Conservation (phyloP, 2,329 filamentous ascomycete genomes). For the Pseudogymnoascus sp. region DNA sequence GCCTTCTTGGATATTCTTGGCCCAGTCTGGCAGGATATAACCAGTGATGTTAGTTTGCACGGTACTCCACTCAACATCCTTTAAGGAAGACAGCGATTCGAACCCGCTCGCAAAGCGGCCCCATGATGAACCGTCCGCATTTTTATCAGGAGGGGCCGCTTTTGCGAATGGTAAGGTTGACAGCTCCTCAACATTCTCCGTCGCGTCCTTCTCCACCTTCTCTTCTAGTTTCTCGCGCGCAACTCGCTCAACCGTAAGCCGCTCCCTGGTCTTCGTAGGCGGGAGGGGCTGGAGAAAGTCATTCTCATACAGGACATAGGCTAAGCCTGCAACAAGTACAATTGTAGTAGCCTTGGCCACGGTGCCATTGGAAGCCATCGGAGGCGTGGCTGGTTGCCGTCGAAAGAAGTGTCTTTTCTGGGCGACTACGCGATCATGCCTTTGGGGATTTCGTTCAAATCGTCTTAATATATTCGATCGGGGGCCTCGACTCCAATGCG, state of each 20-base stretch:
- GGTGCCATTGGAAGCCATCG: slow-evolving; percentile 17
- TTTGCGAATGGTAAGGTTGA: slow-evolving; percentile 19
- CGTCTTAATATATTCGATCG: neutral
- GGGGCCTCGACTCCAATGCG: neutral
- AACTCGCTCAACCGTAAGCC: neutral
- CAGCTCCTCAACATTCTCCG: slow-evolving; percentile 20
- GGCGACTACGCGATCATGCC: neutral
- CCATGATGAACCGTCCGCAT: slow-evolving; percentile 24
- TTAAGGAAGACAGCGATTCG: slow-evolving; percentile 38
- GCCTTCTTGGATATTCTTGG: slow-evolving; percentile 64
- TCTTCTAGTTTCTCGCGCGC: slow-evolving; percentile 16
- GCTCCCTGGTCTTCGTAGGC: slow-evolving; percentile 19
- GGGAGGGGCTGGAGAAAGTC: slow-evolving; percentile 26
- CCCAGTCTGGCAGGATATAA: slow-evolving; percentile 75
- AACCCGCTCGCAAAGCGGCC: slow-evolving; percentile 17
- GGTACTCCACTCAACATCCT: slow-evolving; percentile 46
- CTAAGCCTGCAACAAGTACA: slow-evolving; percentile 18
- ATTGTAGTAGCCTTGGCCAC: slow-evolving; percentile 21
- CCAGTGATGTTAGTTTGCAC: slow-evolving; percentile 55
- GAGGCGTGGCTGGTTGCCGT: neutral
- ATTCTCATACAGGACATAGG: slow-evolving; percentile 26
- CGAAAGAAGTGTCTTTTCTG: neutral
- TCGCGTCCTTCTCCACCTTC: slow-evolving; percentile 18
- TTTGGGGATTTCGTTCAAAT: neutral
- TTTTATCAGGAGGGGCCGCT: neutral